These are phyloP conservation scores for Cystobasidium slooffiae DNA, from an alignment of 1,284 basidiomycete genomes.

Conservation along the genomic window DNA sequence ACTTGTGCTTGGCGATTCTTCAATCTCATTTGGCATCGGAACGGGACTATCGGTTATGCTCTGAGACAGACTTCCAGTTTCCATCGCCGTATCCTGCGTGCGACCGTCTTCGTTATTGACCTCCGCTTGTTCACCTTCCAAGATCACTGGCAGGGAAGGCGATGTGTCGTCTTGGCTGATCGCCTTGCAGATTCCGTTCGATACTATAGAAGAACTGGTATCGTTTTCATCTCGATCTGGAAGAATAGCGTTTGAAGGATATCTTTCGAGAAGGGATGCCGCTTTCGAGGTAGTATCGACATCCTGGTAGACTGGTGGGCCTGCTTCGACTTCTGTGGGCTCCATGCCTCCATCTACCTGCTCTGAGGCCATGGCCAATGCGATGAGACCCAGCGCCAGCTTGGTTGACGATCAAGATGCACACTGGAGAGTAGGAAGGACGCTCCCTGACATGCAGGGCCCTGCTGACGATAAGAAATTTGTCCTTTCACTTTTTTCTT, in stretches of 20 bases:
- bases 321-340: neutral
- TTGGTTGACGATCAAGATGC: neutral
- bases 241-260: neutral
- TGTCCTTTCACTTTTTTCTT: too few relatives aligned
- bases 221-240: neutral
- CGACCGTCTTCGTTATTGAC: too few relatives aligned
- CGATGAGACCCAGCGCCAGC: constrained; percentile 27
- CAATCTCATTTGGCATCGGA: too few relatives aligned
- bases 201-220: neutral
- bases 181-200: too few relatives aligned
- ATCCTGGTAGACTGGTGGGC: too few relatives aligned
- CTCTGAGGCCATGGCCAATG: constrained; percentile 15
- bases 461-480: neutral
- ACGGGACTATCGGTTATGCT: too few relatives aligned
- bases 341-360: neutral
- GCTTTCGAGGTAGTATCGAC: too few relatives aligned
- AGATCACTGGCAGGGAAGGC: too few relatives aligned
- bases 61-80: too few relatives aligned
- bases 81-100: too few relatives aligned
- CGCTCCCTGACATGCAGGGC: neutral
- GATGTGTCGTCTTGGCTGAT: too few relatives aligned
- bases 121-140: too few relatives aligned
- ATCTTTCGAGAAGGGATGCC: neutral
- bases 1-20: neutral
- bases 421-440: neutral